Conservation (phyloP, 2,329 filamentous ascomycete species). For the Fusarium newnesense region DNA sequence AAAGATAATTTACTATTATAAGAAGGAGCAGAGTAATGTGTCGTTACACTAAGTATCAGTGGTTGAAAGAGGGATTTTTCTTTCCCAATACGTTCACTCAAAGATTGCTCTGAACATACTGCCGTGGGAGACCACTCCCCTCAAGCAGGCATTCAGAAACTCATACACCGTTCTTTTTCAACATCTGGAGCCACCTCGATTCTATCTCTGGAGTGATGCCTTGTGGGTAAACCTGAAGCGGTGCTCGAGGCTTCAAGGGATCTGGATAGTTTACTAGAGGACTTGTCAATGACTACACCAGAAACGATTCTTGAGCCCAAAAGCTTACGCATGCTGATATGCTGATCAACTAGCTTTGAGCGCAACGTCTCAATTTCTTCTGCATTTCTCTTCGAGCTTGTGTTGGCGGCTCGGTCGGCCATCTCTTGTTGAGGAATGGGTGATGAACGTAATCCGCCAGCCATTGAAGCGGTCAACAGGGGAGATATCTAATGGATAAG, state of each 20-base stretch:
- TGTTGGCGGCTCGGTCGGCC: constrained; percentile 37
- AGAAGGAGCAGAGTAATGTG: not conserved
- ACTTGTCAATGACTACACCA: constrained; percentile 16
- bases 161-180: constrained; percentile 37
- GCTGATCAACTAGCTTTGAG: constrained; percentile 54
- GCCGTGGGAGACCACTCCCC: not conserved
- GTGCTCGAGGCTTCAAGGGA: constrained; percentile 55
- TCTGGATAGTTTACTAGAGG: constrained; percentile 53
- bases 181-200: constrained; percentile 50
- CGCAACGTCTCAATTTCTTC: constrained; percentile 57
- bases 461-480: constrained; percentile 18
- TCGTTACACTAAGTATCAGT: not conserved
- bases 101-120: not conserved
- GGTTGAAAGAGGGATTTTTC: not conserved
- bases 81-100: not conserved
- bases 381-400: constrained; percentile 51
- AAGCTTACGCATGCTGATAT: constrained; percentile 58
- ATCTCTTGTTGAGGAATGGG: constrained; percentile 36
- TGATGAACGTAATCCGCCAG: constrained; percentile 32
- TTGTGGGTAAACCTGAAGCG: constrained; percentile 50
- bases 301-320: not conserved
- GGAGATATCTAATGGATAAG: not conserved
- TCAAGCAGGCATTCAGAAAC: not conserved
- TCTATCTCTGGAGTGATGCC: constrained; percentile 56
- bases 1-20: not conserved